A percentile compares a stretch with the other conserved stretches of the same genome.
Conservation (phyloP, 805 yeast genomes). For the Scheffersomyces spartinae region DNA sequence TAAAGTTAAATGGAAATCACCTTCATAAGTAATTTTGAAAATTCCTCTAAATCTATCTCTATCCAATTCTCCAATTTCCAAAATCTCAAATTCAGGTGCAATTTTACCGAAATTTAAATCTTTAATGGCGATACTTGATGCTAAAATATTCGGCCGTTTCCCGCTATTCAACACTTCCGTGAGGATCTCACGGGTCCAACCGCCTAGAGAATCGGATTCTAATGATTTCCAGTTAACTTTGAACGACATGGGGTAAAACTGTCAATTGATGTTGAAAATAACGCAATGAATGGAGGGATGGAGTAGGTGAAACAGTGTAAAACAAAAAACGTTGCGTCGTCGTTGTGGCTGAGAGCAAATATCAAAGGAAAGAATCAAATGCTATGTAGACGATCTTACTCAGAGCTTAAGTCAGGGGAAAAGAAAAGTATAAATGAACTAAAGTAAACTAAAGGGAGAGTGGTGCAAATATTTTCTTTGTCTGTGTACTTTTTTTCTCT, state of each 20-base stretch:
- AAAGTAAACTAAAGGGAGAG: too few species aligned
- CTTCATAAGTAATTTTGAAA: constrained; percentile 63
- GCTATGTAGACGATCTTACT: too few species aligned
- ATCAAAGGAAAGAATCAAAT: too few species aligned
- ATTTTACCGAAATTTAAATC: constrained; percentile 64
- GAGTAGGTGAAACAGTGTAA: too few species aligned
- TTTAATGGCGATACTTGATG: constrained; percentile 55
- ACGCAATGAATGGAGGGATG: too few species aligned
- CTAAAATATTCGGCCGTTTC: constrained; percentile 56
- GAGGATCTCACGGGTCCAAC: constrained; percentile 52
- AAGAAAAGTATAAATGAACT: too few species aligned
- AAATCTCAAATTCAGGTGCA: constrained; percentile 66
- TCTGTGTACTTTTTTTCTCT: too few species aligned
- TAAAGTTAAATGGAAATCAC: constrained; percentile 65
- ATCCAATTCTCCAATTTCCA: constrained; percentile 76
- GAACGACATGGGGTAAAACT: constrained; percentile 50
- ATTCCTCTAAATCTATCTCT: constrained; percentile 71
- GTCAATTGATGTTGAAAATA: too few species aligned
- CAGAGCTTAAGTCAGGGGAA: too few species aligned
- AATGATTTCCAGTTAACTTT: constrained; percentile 68
- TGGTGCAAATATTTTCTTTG: too few species aligned
- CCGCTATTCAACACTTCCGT: constrained; percentile 69
- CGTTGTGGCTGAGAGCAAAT: too few species aligned
- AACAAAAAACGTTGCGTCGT: too few species aligned
- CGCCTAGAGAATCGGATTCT: constrained; percentile 49